phyloP scores from a whole-genome alignment of 192 early-diverging fungal genomes.

The Entomortierella chlamydospora region DNA sequence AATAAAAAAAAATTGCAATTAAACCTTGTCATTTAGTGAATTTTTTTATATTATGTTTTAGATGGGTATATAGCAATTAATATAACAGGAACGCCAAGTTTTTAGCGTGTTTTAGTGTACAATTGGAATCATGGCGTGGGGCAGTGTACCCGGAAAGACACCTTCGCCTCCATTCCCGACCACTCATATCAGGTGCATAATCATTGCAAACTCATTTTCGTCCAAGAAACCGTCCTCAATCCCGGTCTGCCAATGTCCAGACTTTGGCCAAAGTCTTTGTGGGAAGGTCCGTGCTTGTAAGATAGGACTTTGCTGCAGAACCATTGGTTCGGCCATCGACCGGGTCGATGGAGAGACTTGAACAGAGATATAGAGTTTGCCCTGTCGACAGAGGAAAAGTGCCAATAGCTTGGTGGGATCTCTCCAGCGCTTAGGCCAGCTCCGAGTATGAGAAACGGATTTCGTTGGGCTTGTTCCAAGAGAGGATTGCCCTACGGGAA shows the following conservation, averaged over 20 bases:
- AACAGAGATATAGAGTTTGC: constrained; percentile 61
- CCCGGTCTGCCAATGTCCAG: constrained; percentile 85
- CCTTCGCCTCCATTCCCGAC: constrained; percentile 55
- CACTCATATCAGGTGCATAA: constrained; percentile 76
- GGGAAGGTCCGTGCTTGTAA: constrained; percentile 75
- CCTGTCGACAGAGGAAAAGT: constrained; percentile 67
- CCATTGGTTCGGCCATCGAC: constrained; percentile 70
- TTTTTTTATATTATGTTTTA: too few species aligned
- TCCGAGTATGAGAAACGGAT: constrained; percentile 60
- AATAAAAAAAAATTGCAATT: neutral
- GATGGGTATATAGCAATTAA: too few species aligned
- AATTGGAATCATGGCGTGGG: constrained; percentile 58
- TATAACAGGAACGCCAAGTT: too few species aligned
- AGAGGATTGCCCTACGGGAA: constrained; percentile 85
- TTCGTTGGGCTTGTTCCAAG: constrained; percentile 66
- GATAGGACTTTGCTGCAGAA: constrained; percentile 62
- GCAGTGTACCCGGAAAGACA: constrained; percentile 59
- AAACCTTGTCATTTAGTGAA: too few species aligned
- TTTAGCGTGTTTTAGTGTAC: neutral
- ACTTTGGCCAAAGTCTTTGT: constrained; percentile 74
- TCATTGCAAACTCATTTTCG: constrained; percentile 84
- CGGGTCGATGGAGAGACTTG: constrained; percentile 58
- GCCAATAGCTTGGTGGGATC: constrained; percentile 63
- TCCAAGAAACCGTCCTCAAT: constrained; percentile 85
- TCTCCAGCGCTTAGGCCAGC: constrained; percentile 11